Percentiles rank a stretch among this genome's conserved stretches.
These are phyloP conservation scores for Lepidium africanum DNA, from an alignment of 345 rosid species.

Conservation along the genomic window DNA sequence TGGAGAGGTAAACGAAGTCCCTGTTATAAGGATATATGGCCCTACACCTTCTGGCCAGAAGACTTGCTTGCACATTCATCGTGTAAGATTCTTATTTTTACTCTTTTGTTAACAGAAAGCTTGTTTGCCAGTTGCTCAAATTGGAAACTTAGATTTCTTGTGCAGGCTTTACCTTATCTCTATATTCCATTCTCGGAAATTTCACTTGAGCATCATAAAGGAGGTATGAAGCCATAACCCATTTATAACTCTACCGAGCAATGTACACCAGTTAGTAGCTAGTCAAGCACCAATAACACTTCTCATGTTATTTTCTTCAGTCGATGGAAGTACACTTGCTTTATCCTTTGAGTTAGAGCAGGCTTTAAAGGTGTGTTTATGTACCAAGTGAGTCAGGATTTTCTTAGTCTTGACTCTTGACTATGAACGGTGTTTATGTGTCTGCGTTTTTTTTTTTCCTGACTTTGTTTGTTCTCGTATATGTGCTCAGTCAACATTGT, in stretches of 20 bases:
- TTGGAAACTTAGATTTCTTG: slow-evolving; percentile 5
- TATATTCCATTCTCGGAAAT: slow-evolving; percentile 72
- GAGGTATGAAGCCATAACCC: slow-evolving; percentile 37
- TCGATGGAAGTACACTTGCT: slow-evolving; percentile 38
- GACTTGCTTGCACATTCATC: slow-evolving; percentile 88
- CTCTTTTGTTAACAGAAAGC: neutral
- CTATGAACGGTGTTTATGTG: neutral
- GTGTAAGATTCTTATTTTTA: slow-evolving; percentile 33
- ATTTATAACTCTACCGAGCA: neutral
- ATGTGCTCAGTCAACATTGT: neutral
- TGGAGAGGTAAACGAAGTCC: slow-evolving; percentile 76
- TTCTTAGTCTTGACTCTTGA: neutral
- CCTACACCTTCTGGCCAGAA: slow-evolving; percentile 93
- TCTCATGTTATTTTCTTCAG: slow-evolving; percentile 35
- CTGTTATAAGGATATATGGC: slow-evolving; percentile 79
- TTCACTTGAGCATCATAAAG: slow-evolving; percentile 29
- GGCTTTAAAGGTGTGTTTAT: slow-evolving; percentile 61
- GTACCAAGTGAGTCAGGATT: neutral
- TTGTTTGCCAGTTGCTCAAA: neutral
- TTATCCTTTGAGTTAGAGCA: slow-evolving; percentile 67
- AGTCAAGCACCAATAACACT: neutral
- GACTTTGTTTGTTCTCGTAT: neutral
- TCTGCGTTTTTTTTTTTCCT: neutral
- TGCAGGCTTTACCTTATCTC: slow-evolving; percentile 83
- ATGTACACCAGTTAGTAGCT: neutral